phyloP scores from a whole-genome alignment of 1,139 yeast genomes.

The Keqinozyma sinolaborantium region DNA sequence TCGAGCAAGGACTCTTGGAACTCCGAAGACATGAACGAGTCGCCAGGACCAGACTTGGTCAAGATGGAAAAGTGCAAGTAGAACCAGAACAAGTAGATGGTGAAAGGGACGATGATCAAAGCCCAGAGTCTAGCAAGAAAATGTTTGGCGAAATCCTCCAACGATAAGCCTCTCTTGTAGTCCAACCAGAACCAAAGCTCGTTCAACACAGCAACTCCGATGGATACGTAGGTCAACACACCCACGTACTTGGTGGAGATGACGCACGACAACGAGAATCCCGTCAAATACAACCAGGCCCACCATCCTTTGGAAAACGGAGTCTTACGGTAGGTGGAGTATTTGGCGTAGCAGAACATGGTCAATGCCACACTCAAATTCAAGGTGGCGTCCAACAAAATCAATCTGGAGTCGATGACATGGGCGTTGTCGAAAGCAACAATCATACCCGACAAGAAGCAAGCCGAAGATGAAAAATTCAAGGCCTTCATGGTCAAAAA shows the following conservation, averaged over 20 bases:
- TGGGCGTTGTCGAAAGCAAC: constrained; percentile 91
- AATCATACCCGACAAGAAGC: constrained; percentile 74
- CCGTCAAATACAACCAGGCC: constrained; percentile 81
- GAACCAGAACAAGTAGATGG: constrained; percentile 88
- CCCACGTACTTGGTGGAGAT: constrained; percentile 96
- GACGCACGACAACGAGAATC: constrained; percentile 82
- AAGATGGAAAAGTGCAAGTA: constrained; percentile 83
- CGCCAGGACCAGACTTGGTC: constrained; percentile 91
- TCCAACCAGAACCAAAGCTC: constrained; percentile 90
- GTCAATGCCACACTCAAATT: constrained; percentile 79
- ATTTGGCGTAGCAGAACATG: constrained; percentile 72
- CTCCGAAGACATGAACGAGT: constrained; percentile 84
- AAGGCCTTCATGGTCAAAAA: constrained; percentile 81
- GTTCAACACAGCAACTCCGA: constrained; percentile 80
- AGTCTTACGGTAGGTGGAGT: constrained; percentile 62
- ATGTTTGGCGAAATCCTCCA: constrained; percentile 61
- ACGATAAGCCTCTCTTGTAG: constrained; percentile 60
- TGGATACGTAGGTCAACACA: constrained; percentile 79
- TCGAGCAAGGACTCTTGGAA: constrained; percentile 91
- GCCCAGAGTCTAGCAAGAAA: constrained; percentile 72
- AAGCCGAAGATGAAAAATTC: constrained; percentile 75
- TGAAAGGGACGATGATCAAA: constrained; percentile 76
- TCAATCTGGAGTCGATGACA: constrained; percentile 84
- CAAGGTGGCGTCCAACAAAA: constrained; percentile 86
- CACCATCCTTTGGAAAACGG: constrained; percentile 81